Evolutionary conservation across 306 rosid genomes (phyloP), one percentile per base, ranked within the genome.

Genomic region (Trichosanthes cucumerina): DNA sequence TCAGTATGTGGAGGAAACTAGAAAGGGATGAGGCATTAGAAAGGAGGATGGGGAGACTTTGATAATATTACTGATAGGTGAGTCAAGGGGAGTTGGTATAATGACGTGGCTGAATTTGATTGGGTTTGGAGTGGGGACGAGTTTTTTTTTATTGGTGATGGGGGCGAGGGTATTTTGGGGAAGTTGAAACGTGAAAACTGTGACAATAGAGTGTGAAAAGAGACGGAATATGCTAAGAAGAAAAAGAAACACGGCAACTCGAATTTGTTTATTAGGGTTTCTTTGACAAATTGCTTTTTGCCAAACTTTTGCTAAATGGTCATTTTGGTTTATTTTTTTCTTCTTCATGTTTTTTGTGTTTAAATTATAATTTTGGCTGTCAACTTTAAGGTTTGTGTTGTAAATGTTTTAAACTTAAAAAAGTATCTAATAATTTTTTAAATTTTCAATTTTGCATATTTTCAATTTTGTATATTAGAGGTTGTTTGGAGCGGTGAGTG

Each of bases 171-270:
- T 72, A 72, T 72, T 72, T 72, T 72, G 60, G 77, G 60, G 44
- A 70, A 41, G 21, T 44, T 44, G 57, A 70, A 71, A 71, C 75
- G 75, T 43, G 49, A 6, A 36, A 33, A n/a, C 36, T 11, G 75
- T 69, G 75, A 41, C 53, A 69, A 41, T 43, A 69, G 2, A 23
- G 53, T 43, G 33, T 43, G 75, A 43, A 69, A 69, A 43, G 75
- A n/a, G 75, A 71, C 77, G 60, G 77, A 72, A 72, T 24, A 46
- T 72, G 77, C 43, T 8, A 15, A 72, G 8, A 72, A n/a, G 43
- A 28, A 72, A 41, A 15, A 49, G 60, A 46, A 26, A 47, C 60
- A 47, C 77, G 60, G 16, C 36, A 72, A 47, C 59, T 16, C 28
- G 15, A 24, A 26, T 13, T 41, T 70, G 4, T 68, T 70, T 21